Conservation (phyloP, 2,329 filamentous ascomycete genomes). For the Trichoderma sp. region DNA sequence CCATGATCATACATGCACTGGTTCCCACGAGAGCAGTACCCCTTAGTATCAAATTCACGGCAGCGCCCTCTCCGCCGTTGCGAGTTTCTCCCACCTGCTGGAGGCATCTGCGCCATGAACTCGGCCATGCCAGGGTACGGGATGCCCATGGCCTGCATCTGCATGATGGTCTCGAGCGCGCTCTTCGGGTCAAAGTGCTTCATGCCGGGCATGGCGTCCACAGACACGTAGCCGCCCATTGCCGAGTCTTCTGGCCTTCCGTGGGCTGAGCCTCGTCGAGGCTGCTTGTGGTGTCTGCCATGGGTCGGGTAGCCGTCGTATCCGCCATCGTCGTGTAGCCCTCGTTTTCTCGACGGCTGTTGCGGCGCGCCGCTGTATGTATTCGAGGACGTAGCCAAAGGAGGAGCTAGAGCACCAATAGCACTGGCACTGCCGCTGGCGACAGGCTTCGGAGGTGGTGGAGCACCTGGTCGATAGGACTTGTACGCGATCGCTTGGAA, state of each 20-base stretch:
- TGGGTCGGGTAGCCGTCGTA: conserved; percentile 29
- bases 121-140: conserved; percentile 47
- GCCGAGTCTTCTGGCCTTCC: conserved; percentile 34
- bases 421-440: conserved; percentile 23
- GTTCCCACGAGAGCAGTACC: conserved; percentile 68
- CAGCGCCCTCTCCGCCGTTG: conserved; percentile 54
- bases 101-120: conserved; percentile 38
- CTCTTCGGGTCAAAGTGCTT: conserved; percentile 60
- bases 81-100: conserved; percentile 32
- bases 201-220: conserved; percentile 35
- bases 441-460: conserved; percentile 42
- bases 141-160: conserved; percentile 61
- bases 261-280: conserved; percentile 54
- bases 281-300: conserved; percentile 60
- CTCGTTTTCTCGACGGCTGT: conserved; percentile 40
- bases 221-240: conserved; percentile 30
- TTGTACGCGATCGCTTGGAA: conserved; percentile 66
- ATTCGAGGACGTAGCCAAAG: background rate
- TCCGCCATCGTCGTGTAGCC: conserved; percentile 40
- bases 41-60: conserved; percentile 71
- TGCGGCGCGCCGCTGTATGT: conserved; percentile 1
- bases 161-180: conserved; percentile 63
- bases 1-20: conserved; percentile 72
- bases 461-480: conserved; percentile 60
- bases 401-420: conserved; percentile 8